phyloP scores from a whole-genome alignment of 2,329 filamentous ascomycete species.

The Colletotrichum lupini region DNA sequence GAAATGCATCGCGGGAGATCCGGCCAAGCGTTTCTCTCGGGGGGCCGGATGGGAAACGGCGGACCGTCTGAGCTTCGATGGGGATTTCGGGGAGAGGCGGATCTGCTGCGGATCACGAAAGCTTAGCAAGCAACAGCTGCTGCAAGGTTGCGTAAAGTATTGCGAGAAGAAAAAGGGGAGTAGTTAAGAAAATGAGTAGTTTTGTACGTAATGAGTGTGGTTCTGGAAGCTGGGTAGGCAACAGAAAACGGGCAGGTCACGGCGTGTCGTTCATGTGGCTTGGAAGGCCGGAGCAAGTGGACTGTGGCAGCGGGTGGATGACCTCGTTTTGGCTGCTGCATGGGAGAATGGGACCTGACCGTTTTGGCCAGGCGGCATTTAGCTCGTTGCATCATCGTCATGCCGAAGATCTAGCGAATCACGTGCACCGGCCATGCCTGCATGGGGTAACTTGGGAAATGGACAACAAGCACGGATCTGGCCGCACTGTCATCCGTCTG shows the following conservation, averaged over 20 bases:
- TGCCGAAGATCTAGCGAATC: slow-evolving; percentile 39
- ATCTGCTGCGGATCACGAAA: not conserved
- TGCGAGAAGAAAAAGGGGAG: not conserved
- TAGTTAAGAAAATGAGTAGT: not conserved
- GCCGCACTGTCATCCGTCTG: no score
- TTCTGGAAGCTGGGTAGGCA: slow-evolving; percentile 4
- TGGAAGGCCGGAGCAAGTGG: slow-evolving; percentile 15
- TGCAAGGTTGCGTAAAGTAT: slow-evolving; percentile 1
- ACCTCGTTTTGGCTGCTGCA: slow-evolving; percentile 32
- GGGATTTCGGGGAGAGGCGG: not conserved
- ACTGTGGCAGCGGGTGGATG: not conserved
- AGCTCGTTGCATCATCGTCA: slow-evolving; percentile 41
- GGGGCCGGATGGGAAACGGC: slow-evolving; percentile 34
- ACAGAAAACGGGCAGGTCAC: slow-evolving; percentile 8
- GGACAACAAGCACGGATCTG: not conserved
- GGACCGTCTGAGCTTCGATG: slow-evolving; percentile 10
- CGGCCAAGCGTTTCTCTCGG: slow-evolving; percentile 6
- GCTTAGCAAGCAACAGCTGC: not conserved
- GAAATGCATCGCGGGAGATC: slow-evolving; percentile 31
- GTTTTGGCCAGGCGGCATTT: slow-evolving; percentile 41
- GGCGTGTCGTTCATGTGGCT: slow-evolving; percentile 22
- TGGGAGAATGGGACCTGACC: slow-evolving; percentile 39
- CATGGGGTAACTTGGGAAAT: not conserved
- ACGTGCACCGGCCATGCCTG: slow-evolving; percentile 32
- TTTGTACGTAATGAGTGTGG: slow-evolving; percentile 1